Evolutionary conservation across 2,329 filamentous ascomycete genomes (phyloP).

Genomic region (Cordyceps farinosa): DNA sequence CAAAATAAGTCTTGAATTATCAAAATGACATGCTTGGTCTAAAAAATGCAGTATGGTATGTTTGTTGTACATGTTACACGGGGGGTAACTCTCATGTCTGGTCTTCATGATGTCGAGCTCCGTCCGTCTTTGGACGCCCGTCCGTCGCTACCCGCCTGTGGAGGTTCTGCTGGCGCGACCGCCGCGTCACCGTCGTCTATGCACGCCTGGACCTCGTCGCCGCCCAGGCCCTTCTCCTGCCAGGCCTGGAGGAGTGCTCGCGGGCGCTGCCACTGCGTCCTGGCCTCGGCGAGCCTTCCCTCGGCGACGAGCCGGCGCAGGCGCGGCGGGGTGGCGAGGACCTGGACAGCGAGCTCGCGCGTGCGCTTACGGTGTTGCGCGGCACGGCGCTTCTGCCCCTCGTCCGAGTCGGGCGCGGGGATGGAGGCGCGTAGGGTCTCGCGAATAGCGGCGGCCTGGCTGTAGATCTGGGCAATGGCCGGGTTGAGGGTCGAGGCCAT

Average conservation of each 20-base stretch:
- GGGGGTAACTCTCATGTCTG: background rate
- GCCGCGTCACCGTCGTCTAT: constrained; percentile 54
- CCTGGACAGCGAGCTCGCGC: constrained; percentile 59
- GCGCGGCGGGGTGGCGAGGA: constrained; percentile 57
- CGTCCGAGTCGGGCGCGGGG: constrained; percentile 42
- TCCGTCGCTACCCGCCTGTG: constrained; percentile 1
- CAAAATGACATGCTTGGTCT: constrained; percentile 4
- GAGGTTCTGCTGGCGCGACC: constrained; percentile 25
- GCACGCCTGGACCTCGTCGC: constrained; percentile 50
- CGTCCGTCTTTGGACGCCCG: constrained; percentile 23
- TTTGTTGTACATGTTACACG: background rate
- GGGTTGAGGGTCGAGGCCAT: constrained; percentile 69
- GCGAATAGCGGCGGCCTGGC: constrained; percentile 53
- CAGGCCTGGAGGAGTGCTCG: constrained; percentile 49
- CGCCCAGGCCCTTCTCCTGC: constrained; percentile 53
- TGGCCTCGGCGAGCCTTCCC: constrained; percentile 60
- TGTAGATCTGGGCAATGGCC: constrained; percentile 71
- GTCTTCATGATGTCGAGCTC: constrained; percentile 9
- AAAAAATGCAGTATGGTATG: background rate
- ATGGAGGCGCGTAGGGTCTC: constrained; percentile 47
- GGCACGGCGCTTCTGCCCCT: constrained; percentile 33
- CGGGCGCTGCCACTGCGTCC: constrained; percentile 53
- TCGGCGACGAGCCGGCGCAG: constrained; percentile 55
- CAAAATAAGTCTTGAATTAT: background rate
- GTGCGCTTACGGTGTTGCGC: constrained; percentile 36